Percentiles rank a stretch among this genome's conserved stretches.
Conservation (phyloP, 352 stramenopile genomes). For the Pythium aristosporum region DNA sequence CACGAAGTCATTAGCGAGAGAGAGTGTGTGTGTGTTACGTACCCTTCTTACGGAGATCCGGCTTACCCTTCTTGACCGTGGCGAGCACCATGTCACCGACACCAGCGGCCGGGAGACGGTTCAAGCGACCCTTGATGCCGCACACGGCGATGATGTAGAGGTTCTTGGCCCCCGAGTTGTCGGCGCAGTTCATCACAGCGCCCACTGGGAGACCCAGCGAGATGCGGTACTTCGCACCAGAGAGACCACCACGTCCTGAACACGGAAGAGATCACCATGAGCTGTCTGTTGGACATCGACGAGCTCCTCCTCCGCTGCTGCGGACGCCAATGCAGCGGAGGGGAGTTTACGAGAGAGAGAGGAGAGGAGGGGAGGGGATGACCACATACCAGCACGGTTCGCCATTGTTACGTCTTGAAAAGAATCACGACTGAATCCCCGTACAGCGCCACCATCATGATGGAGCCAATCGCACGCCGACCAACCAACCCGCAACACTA, state of each 20-base stretch:
- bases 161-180: slow-evolving; percentile 99
- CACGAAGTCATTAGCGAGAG: neutral
- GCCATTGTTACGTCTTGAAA: slow-evolving; percentile 82
- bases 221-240: slow-evolving; percentile 99
- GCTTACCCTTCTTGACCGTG: slow-evolving; percentile 99
- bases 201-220: slow-evolving; percentile 98
- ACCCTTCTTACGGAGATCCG: slow-evolving; percentile 99
- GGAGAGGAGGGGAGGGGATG: neutral
- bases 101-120: slow-evolving; percentile 97
- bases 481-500: slow-evolving; percentile 24
- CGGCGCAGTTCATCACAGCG: slow-evolving; percentile 99
- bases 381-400: slow-evolving; percentile 60
- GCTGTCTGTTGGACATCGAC: neutral
- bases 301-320: slow-evolving; percentile 12
- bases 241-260: slow-evolving; percentile 94
- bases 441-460: slow-evolving; percentile 4
- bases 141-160: slow-evolving; percentile 99
- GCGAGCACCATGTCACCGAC: slow-evolving; percentile 99
- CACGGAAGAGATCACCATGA: neutral
- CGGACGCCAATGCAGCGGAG: neutral
- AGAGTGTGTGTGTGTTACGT: slow-evolving; percentile 19
- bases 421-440: slow-evolving; percentile 76
- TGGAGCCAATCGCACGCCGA: slow-evolving; percentile 36
- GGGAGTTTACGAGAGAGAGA: neutral
- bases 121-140: slow-evolving; percentile 98